These are phyloP conservation scores for Ophiostoma montium DNA, from an alignment of 2,329 filamentous ascomycete genomes.

Conservation along the genomic window DNA sequence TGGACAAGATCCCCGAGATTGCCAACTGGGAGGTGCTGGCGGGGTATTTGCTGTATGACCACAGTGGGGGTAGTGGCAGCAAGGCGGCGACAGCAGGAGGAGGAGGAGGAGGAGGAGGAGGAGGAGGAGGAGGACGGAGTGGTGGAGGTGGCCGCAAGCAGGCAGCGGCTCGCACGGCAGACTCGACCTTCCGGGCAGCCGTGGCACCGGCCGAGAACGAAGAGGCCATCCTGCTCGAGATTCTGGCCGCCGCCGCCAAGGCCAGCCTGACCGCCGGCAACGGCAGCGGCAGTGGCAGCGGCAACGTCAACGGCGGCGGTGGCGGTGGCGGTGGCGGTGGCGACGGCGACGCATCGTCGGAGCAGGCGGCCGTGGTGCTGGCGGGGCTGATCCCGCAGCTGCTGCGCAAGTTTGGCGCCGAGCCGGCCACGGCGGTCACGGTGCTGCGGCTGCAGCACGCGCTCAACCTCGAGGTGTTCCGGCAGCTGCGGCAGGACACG, in stretches of 20 bases:
- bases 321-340: conserved; percentile 31
- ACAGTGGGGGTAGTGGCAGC: conserved; percentile 35
- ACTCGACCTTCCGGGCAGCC: conserved; percentile 52
- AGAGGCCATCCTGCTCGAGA: conserved; percentile 74
- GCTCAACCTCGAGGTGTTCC: conserved; percentile 75
- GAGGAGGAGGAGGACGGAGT: too few species aligned
- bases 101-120: too few species aligned
- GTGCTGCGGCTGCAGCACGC: conserved; percentile 77
- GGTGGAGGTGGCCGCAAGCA: conserved; percentile 13
- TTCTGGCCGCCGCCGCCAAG: conserved; percentile 72
- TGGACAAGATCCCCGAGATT: conserved; percentile 67
- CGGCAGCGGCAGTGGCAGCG: conserved; percentile 38
- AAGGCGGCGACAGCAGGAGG: conserved; percentile 13
- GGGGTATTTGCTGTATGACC: conserved; percentile 84
- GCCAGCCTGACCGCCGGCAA: conserved; percentile 48
- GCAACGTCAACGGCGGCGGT: conserved; percentile 33
- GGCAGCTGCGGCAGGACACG: conserved; percentile 75
- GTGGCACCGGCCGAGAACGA: conserved; percentile 63
- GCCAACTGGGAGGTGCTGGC: conserved; percentile 78
- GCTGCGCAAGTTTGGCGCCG: conserved; percentile 85
- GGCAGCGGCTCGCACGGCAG: conserved; percentile 27
- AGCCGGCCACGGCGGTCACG: conserved; percentile 69
- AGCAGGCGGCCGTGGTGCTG: conserved; percentile 64
- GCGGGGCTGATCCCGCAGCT: conserved; percentile 70
- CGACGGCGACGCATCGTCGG: conserved; percentile 45